Base-by-base conservation (phyloP, 768 basidiomycete genomes). In the Pseudohyphozyma bogoriensis region DNA sequence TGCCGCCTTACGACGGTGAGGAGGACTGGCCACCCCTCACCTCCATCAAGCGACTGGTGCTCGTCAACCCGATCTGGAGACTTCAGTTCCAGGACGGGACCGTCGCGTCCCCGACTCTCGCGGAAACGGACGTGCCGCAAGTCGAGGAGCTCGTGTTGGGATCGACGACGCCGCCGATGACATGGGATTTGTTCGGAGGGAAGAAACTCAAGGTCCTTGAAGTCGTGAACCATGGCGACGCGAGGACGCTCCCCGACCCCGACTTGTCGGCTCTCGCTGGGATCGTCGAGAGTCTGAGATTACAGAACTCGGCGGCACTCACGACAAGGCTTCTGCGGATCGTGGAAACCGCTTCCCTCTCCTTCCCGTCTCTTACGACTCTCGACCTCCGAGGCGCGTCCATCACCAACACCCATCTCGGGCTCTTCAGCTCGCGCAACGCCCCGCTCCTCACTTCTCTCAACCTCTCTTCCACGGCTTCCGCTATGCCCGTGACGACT, bases 1-100 rank as follows among this genome's bases (percentile, higher is more conserved):
- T 62, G 1, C 60, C 60, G 0, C 55, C 33, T 0, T 53, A 49
- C 44, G 22, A 28, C 11, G 60, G 51, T 56, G 60, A 62, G 47
- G 11, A 37, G 2, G 60, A 57, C 24, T 62, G 55, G 60, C 20
- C 33, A 12, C 51, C 51, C 7, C 39, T 53, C 24, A n/a, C n/a
- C n/a, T 7, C 33, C 1, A 33, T 62, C 20, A 4, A 26, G 8
- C 33, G 32, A 0, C 36, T 62, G 11, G 36, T 45, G 10, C 60
- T 62, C 44, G 37, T 62, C 24, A 56, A 56, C 0, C 60, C 60
- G 0, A n/a, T 53, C 8, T 62, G 60, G 60, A 32, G 60, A 13
- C 36, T 62, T 13, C 40, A 44, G 16, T 62, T 45, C 37, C n/a
- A 26, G 3, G 60, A 57, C 24, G 60, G 60, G 4, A 56, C 60